A percentile compares a stretch with the other conserved stretches of the same genome.
Evolutionary conservation across 2,329 filamentous ascomycete genomes (phyloP).

Genomic region (Myriangium duriaei): DNA sequence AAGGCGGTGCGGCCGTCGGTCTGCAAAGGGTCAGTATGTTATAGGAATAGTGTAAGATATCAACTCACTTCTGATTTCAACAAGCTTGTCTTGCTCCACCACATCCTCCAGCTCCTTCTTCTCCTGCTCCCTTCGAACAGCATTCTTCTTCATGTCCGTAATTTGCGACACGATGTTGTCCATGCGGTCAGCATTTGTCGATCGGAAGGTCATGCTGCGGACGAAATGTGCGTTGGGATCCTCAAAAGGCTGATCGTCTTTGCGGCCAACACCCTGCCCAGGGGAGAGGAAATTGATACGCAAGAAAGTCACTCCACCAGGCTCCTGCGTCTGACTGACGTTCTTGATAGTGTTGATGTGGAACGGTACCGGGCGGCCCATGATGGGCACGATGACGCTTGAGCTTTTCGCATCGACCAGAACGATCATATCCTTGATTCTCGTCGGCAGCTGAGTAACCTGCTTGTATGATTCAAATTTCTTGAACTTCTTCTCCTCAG

Average conservation of each 20-base stretch:
- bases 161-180: slow-evolving; percentile 87
- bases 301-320: slow-evolving; percentile 77
- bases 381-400: slow-evolving; percentile 86
- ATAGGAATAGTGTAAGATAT: slow-evolving; percentile 25
- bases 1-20: slow-evolving; percentile 78
- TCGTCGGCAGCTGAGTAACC: slow-evolving; percentile 79
- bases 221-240: slow-evolving; percentile 93
- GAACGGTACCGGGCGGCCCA: slow-evolving; percentile 94
- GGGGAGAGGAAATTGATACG: slow-evolving; percentile 96
- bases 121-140: slow-evolving; percentile 85
- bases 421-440: slow-evolving; percentile 75
- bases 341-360: slow-evolving; percentile 99
- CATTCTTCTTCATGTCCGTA: slow-evolving; percentile 88
- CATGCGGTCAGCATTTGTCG: slow-evolving; percentile 76
- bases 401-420: slow-evolving; percentile 82
- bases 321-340: slow-evolving; percentile 89
- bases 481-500: slow-evolving; percentile 97
- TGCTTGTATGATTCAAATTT: slow-evolving; percentile 98
- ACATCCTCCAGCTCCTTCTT: slow-evolving; percentile 99
- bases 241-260: slow-evolving; percentile 91
- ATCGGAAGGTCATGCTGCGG: slow-evolving; percentile 87
- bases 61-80: slow-evolving; percentile 65
- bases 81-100: slow-evolving; percentile 93
- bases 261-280: slow-evolving; percentile 90
- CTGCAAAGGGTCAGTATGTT: slow-evolving; percentile 29